These are phyloP conservation scores for Myriosclerotinia scirpicola DNA, from an alignment of 2,329 filamentous ascomycete genomes.

Conservation along the genomic window DNA sequence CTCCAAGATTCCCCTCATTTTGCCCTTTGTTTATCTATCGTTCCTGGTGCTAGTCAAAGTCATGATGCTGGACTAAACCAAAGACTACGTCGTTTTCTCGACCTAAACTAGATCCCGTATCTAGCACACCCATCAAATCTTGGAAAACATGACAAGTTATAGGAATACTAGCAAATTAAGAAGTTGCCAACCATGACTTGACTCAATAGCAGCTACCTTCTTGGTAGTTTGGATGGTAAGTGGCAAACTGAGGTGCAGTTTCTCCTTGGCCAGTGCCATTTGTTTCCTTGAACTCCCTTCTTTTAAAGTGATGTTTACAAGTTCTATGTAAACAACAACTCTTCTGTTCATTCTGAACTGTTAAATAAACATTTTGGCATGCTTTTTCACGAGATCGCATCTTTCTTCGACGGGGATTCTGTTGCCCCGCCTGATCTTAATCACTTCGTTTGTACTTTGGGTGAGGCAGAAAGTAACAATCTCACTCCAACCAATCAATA, in stretches of 20 bases:
- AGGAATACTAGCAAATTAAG: not conserved
- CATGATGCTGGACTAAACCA: constrained; percentile 8
- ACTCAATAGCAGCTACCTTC: not conserved
- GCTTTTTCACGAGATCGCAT: not conserved
- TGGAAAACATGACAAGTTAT: not conserved
- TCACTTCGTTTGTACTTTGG: constrained; percentile 63
- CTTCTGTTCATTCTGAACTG: not conserved
- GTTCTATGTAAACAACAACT: not conserved
- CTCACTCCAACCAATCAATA: constrained; percentile 48
- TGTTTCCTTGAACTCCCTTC: not conserved
- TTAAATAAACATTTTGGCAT: constrained; percentile 9
- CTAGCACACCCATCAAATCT: not conserved
- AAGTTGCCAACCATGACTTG: not conserved
- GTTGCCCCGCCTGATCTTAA: constrained; percentile 11
- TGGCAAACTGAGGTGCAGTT: not conserved
- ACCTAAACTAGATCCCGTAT: not conserved
- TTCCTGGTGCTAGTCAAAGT: not conserved
- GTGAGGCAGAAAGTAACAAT: constrained; percentile 45
- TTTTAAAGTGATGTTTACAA: not conserved
- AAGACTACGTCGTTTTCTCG: not conserved
- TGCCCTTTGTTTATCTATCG: not conserved
- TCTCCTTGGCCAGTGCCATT: constrained; percentile 5
- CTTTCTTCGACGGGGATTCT: not conserved
- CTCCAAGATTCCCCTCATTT: not conserved
- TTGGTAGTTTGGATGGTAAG: not conserved